Percentiles rank a stretch among this genome's conserved stretches.
phyloP scores from a whole-genome alignment of 352 stramenopile species.

The Phytophthora lateralis region DNA sequence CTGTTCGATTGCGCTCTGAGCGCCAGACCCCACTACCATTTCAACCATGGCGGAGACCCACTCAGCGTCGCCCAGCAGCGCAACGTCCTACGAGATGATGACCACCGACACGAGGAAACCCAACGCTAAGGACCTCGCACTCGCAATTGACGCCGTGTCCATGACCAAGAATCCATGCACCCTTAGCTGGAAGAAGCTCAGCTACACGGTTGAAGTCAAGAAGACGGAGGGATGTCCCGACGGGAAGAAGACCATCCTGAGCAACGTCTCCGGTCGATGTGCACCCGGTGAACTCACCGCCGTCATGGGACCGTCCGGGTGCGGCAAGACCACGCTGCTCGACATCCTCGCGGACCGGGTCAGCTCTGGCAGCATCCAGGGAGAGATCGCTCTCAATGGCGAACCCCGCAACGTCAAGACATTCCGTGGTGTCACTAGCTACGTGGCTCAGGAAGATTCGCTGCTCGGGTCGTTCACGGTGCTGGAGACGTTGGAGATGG shows the following conservation, averaged over 20 bases:
- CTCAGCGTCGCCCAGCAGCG: slow-evolving; percentile 13
- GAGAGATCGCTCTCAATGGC: slow-evolving; percentile 54
- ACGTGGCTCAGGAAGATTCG: slow-evolving; percentile 64
- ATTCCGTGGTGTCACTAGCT: slow-evolving; percentile 55
- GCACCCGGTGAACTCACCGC: slow-evolving; percentile 62
- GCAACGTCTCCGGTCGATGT: slow-evolving; percentile 57
- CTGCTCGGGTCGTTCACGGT: slow-evolving; percentile 73
- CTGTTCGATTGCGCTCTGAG: slow-evolving; percentile 10
- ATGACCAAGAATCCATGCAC: slow-evolving; percentile 21
- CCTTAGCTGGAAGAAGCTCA: slow-evolving; percentile 29
- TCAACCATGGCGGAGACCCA: slow-evolving; percentile 15
- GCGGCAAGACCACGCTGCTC: slow-evolving; percentile 71
- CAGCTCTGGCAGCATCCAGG: slow-evolving; percentile 39
- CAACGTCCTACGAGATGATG: slow-evolving; percentile 20
- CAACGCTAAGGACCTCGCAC: neutral
- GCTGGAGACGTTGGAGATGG: slow-evolving; percentile 69
- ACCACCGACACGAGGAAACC: neutral
- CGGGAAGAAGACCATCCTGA: slow-evolving; percentile 54
- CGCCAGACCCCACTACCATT: neutral
- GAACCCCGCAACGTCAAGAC: slow-evolving; percentile 37
- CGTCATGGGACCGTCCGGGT: slow-evolving; percentile 65
- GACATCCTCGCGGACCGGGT: slow-evolving; percentile 62
- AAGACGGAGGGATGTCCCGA: slow-evolving; percentile 16
- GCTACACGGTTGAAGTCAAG: slow-evolving; percentile 27
- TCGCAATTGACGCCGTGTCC: slow-evolving; percentile 6